phyloP scores from a whole-genome alignment of 768 basidiomycete genomes.

The Basidioascus undulatus region DNA sequence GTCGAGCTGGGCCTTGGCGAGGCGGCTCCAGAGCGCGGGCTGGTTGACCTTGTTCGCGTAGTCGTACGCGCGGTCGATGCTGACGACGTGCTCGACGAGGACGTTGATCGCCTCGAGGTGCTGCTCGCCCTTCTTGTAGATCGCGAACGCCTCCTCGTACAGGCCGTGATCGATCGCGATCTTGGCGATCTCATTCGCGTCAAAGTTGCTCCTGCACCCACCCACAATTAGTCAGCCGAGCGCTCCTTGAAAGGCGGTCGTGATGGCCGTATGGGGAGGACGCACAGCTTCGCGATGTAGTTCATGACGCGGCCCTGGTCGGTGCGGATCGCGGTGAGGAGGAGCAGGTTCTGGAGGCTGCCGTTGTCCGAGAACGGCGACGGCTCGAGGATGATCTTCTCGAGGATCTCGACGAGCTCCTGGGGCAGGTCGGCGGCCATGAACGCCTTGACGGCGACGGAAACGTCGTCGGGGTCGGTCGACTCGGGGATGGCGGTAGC shows the following conservation, averaged over 20 bases:
- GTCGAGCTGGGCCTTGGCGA: constrained; percentile 97
- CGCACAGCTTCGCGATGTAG: constrained; percentile 90
- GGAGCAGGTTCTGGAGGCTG: constrained; percentile 80
- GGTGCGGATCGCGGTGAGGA: constrained; percentile 85
- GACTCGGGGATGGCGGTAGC: constrained; percentile 89
- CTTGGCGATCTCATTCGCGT: constrained; percentile 76
- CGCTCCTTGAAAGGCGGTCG: no score
- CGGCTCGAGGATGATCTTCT: constrained; percentile 94
- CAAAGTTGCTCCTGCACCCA: no score
- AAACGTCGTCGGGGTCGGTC: constrained; percentile 96
- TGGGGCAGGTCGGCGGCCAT: constrained; percentile 86
- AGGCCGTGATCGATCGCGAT: constrained; percentile 91
- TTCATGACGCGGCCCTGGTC: constrained; percentile 97
- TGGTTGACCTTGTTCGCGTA: constrained; percentile 90
- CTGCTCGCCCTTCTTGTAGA: constrained; percentile 93
- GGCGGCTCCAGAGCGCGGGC: constrained; percentile 87
- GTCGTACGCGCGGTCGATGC: constrained; percentile 83
- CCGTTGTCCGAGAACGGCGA: constrained; percentile 96
- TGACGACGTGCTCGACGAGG: constrained; percentile 92
- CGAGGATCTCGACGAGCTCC: constrained; percentile 85
- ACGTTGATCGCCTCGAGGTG: constrained; percentile 92
- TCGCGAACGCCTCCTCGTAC: constrained; percentile 85
- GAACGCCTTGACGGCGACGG: constrained; percentile 95
- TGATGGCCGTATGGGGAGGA: no score
- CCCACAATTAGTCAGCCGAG: no score